Evolutionary conservation across 768 basidiomycete species (phyloP).

Genomic region (Tulasnella sp.): DNA sequence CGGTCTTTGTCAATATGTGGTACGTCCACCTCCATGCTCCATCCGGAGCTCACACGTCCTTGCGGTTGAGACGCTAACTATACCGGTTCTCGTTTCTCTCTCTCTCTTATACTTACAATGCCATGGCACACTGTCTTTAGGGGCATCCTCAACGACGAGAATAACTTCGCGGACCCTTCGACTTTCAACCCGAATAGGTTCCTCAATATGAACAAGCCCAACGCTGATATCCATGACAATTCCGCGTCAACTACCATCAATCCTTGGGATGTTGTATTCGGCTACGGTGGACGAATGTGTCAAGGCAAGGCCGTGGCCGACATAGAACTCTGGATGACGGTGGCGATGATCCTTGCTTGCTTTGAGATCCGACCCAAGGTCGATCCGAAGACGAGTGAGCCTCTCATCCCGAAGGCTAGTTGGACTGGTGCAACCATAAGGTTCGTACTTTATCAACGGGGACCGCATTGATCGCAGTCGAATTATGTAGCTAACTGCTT

Average conservation of each 20-base stretch:
- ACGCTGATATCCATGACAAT: background rate
- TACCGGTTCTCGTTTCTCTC: too few relatives aligned
- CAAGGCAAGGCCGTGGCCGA: background rate
- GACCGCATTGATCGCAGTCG: too few relatives aligned
- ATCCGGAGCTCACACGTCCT: too few relatives aligned
- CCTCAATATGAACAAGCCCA: too few relatives aligned
- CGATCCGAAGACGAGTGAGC: background rate
- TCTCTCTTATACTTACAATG: too few relatives aligned
- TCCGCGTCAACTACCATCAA: background rate
- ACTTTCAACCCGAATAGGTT: background rate
- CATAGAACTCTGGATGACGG: background rate
- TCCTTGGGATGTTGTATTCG: background rate
- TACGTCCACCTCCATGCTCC: background rate
- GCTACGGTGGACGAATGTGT: conserved; percentile 1
- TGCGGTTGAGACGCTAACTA: too few relatives aligned
- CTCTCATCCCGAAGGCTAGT: too few relatives aligned
- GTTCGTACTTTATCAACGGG: too few relatives aligned
- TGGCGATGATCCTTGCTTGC: background rate
- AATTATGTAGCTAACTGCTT: too few relatives aligned
- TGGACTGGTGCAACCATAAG: too few relatives aligned
- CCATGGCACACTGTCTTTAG: background rate
- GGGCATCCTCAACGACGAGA: background rate
- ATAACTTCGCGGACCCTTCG: background rate
- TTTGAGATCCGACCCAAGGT: background rate
- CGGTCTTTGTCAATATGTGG: conserved; percentile 17